These are phyloP conservation scores for Lasiodiplodia theobromae DNA, from an alignment of 2,329 filamentous ascomycete species.

Conservation along the genomic window DNA sequence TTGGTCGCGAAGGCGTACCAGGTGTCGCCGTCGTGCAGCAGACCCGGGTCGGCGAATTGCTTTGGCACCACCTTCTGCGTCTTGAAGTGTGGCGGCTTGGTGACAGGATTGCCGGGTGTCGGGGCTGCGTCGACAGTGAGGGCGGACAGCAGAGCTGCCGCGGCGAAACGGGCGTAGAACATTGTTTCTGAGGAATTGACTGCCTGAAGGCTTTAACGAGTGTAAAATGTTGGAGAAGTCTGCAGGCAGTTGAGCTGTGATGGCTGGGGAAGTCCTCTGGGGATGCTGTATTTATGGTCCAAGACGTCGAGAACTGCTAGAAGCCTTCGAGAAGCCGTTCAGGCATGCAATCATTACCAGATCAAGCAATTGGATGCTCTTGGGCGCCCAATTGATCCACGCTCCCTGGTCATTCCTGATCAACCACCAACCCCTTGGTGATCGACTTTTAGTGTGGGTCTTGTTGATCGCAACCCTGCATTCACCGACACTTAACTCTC, in stretches of 20 bases:
- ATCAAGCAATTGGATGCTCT: constrained; percentile 17
- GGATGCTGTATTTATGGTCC: constrained; percentile 20
- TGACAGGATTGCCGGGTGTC: not conserved
- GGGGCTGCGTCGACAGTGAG: constrained; percentile 8
- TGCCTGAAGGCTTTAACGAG: not conserved
- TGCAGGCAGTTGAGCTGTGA: constrained; percentile 10
- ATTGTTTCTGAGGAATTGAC: constrained; percentile 2
- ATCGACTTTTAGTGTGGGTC: constrained; percentile 23
- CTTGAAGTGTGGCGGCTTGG: constrained; percentile 22
- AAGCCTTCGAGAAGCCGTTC: constrained; percentile 20
- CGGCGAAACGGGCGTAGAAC: constrained; percentile 18
- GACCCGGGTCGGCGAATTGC: constrained; percentile 47
- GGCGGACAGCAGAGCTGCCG: constrained; percentile 22
- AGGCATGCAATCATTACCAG: constrained; percentile 16
- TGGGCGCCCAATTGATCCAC: constrained; percentile 19
- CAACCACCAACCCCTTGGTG: constrained; percentile 18
- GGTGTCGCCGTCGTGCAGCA: constrained; percentile 40
- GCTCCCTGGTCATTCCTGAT: not conserved
- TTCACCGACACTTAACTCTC: constrained; percentile 25
- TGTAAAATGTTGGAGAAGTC: not conserved
- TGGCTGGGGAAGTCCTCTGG: not conserved
- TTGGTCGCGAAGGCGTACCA: constrained; percentile 50
- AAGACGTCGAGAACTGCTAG: not conserved
- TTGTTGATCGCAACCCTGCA: constrained; percentile 24
- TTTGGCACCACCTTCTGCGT: not conserved